Evolutionary conservation across 352 stramenopile species (phyloP), one percentile per base, ranked within the genome.

Genomic region (Pythium aquatile): DNA sequence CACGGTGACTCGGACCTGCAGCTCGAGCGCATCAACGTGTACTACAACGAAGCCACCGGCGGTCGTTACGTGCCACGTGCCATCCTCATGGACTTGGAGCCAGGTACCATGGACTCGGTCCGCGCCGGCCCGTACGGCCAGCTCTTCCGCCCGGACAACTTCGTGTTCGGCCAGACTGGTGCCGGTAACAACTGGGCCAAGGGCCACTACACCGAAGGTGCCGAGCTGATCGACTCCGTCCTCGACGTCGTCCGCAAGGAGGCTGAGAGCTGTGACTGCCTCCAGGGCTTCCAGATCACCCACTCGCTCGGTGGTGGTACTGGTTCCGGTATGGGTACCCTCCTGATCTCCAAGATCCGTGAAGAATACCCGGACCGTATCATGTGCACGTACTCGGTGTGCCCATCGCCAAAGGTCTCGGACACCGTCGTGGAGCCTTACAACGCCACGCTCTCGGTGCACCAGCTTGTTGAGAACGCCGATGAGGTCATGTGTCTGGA

Each of bases 171-270:
- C 59, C 95, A 99, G 77, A 98, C 91, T 44, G 97, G 97, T 72
- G 97, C 96, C 44, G 97, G 97, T 82, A 99, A 98, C 88, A 98
- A 99, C 87, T 99, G 97, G 97, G 98, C 98, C 79, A 99, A 99
- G 87, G 98, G 98, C 68, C 97, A 99, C 82, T 99, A 99, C 85
- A 99, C 97, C 28, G 96, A 99, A 76, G 97, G 97, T 65, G 96
- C 97, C 5, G 97, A 99, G 85, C 80, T 99, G 14, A 98, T 99
- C 54, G 98, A 99, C 80, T 96, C 92, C 40, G 96, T 99, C 39
- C 93, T 99, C 46, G 98, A 99, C 77, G 96, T 99, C 47, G 94
- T 99, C 53, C 92, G 98, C 46, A 99, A 99, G 81, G 97, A 99
- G 75, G 93, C 95, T 32, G 98, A 99, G 79, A 89, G 77, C 62